Percentiles rank a stretch among this genome's conserved stretches.
These are phyloP conservation scores for Chaetomiaceae sp. DNA, from an alignment of 2,329 filamentous ascomycete species.

Conservation along the genomic window DNA sequence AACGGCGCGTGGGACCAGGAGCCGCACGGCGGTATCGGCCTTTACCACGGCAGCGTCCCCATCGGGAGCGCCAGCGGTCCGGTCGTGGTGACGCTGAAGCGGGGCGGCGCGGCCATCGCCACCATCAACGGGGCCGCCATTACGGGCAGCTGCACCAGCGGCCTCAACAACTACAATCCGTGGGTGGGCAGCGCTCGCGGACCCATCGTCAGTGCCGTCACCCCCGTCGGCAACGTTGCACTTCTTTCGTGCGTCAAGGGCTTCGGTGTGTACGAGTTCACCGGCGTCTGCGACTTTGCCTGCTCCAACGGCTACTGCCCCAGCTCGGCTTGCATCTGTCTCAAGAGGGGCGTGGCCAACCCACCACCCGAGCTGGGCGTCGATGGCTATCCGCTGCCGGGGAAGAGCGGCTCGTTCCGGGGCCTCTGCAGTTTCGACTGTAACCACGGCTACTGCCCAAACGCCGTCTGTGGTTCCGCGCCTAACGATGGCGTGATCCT, in stretches of 20 bases:
- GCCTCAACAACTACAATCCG: conserved; percentile 36
- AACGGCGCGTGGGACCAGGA: conserved; percentile 25
- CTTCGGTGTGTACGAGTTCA: conserved; percentile 18
- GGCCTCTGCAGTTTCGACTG: conserved; percentile 10
- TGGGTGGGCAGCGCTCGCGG: conserved; percentile 35
- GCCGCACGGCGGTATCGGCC: conserved; percentile 30
- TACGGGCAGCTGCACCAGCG: background rate
- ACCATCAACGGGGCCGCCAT: background rate
- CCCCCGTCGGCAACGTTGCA: background rate
- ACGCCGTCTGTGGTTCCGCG: conserved; percentile 10
- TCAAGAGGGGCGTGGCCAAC: conserved; percentile 14
- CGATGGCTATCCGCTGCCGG: conserved; percentile 22
- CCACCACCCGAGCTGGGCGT: background rate
- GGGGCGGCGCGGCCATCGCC: background rate
- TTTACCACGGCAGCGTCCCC: conserved; percentile 33
- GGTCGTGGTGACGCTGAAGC: conserved; percentile 24
- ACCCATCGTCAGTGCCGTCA: too few relatives aligned
- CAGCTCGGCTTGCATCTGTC: conserved; percentile 25
- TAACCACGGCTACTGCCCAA: conserved; percentile 7
- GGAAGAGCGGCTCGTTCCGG: conserved; percentile 19
- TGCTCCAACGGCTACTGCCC: conserved; percentile 31
- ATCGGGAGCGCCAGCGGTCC: conserved; percentile 27
- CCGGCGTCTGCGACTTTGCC: conserved; percentile 28
- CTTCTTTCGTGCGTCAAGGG: conserved; percentile 26
- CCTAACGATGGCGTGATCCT: background rate